Percentiles rank a stretch among this genome's conserved stretches.
Conservation (phyloP, 768 basidiomycete species). For the Psilocybe cubensis region DNA sequence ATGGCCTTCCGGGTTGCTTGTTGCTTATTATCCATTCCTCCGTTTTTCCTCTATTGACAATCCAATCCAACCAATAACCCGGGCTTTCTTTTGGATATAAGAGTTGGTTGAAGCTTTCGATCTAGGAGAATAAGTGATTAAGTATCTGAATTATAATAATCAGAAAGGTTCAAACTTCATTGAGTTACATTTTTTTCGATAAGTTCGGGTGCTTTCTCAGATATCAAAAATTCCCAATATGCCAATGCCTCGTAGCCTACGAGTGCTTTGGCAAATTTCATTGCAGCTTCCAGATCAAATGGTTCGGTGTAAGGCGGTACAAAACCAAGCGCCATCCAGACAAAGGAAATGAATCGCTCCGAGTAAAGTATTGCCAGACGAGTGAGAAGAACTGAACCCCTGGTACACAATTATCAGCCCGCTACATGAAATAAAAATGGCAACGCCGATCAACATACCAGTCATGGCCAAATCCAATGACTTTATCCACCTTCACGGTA, state of each 20-base stretch:
- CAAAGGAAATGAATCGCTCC: not conserved
- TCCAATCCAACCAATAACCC: not conserved
- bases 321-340: not conserved
- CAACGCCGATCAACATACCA: not conserved
- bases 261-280: not conserved
- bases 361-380: not conserved
- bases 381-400: not conserved
- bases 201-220: not conserved
- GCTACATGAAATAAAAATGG: no score
- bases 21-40: not conserved
- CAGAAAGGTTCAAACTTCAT: no score
- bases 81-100: not conserved
- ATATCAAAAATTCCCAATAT: not conserved
- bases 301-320: not conserved
- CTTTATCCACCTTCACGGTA: constrained; percentile 34
- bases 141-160: not conserved
- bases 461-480: constrained; percentile 49
- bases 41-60: not conserved
- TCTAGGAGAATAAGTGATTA: not conserved
- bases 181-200: not conserved
- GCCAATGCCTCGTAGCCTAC: not conserved
- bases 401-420: not conserved
- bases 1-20: not conserved
- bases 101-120: not conserved
- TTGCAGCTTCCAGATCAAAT: not conserved